Conservation (phyloP, 805 yeast genomes). For the Alloascoidea hylecoeti region DNA sequence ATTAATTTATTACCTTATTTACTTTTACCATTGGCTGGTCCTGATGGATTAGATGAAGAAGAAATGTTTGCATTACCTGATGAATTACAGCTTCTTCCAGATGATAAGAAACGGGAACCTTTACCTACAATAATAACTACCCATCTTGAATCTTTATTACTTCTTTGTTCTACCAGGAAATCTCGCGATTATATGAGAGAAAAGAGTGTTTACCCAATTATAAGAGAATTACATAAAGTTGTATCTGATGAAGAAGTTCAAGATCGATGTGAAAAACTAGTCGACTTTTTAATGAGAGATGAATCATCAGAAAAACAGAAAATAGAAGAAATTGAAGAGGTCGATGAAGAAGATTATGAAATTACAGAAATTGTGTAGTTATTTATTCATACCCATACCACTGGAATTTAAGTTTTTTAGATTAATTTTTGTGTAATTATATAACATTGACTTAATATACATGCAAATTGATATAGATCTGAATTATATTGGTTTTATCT, state of each 20-base stretch:
- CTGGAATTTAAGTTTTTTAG: no score
- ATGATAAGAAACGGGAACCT: constrained; percentile 69
- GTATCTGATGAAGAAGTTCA: constrained; percentile 18
- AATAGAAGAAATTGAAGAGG: constrained; percentile 1
- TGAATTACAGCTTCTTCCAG: constrained; percentile 66
- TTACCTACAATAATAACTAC: constrained; percentile 45
- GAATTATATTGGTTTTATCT: background rate
- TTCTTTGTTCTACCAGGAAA: constrained; percentile 61
- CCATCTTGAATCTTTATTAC: constrained; percentile 67
- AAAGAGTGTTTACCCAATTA: constrained; percentile 74
- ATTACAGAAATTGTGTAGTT: background rate
- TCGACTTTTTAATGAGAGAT: constrained; percentile 2
- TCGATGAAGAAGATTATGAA: constrained; percentile 1
- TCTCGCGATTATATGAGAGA: constrained; percentile 67
- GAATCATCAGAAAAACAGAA: background rate
- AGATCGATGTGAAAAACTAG: constrained; percentile 5
- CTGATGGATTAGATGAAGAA: constrained; percentile 63
- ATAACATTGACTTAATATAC: no score
- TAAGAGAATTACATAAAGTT: constrained; percentile 73
- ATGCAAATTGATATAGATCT: no score
- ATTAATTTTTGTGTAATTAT: no score
- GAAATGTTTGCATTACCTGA: constrained; percentile 84
- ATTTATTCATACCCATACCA: no score
- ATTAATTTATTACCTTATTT: constrained; percentile 74
- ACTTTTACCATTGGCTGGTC: constrained; percentile 69